Base-by-base conservation (phyloP, 202 grass and related monocot genomes). In the Carex arenaria region DNA sequence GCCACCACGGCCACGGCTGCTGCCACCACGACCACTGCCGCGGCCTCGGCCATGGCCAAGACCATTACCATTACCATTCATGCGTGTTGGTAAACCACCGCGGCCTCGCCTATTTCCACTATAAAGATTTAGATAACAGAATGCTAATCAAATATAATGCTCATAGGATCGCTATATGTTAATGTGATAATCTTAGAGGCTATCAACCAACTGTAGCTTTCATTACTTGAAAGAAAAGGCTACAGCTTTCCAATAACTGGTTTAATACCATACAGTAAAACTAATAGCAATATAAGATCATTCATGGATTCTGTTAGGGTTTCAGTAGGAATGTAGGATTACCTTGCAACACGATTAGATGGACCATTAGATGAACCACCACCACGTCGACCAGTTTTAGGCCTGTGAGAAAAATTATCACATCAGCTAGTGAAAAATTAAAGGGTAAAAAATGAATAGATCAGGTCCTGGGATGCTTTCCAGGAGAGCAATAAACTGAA, bases 261-360 rank as follows among this genome's bases (percentile, higher is more conserved):
- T 30, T 42, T 19, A 47, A 47, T 20, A 45, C 32, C 38, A 80
- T 36, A 31, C 5, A 34, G 18, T 36, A 77, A 7, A 59, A 77
- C 52, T 57, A 53, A 67, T 69, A 82, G 30, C 61, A 19, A 82
- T 55, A 53, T 5, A 55, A 51, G 7, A 66, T 64, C 20, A 64
- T 56, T 47, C 32, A 43, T 45, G 31, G 22, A 64, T 15, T 32
- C 31, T 18, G 20, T 57, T 14, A 34, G 28, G 34, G 34, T 42
- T 79, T 10, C 17, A 81, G 40, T 53, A 66, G 10, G 4, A 4
- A 53, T 93, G 40, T 53, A 66, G n/a, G 4, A 2, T 59, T 94
- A 98, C 95, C 90, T 83, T 43, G 95, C 77, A 85, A 89, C 17
- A 57, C 63, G 91, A 87, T 66, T 88, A 68, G 84, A 90, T 53